A percentile compares a stretch with the other conserved stretches of the same genome.
phyloP scores from a whole-genome alignment of 2,329 filamentous ascomycete genomes.

The Cordyceps sp. region DNA sequence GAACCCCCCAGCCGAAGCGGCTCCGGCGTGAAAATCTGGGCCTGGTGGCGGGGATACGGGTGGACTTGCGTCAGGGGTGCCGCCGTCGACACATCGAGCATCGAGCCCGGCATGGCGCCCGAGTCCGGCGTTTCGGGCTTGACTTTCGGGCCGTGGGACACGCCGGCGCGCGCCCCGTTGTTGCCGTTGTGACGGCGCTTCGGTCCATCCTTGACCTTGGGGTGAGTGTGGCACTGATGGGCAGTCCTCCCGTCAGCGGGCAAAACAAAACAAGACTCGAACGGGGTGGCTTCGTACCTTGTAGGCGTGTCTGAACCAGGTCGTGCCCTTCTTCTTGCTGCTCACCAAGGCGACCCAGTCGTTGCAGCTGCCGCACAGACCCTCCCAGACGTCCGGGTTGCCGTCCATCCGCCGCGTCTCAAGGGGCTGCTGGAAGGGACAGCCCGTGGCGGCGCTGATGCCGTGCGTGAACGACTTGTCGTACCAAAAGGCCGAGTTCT shows the following conservation, averaged over 20 bases:
- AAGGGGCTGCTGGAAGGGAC: slow-evolving; percentile 60
- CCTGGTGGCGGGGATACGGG: not conserved
- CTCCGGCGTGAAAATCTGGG: not conserved
- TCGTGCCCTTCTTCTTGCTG: slow-evolving; percentile 84
- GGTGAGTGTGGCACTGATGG: slow-evolving; percentile 50
- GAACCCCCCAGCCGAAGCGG: not conserved
- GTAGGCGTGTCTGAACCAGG: slow-evolving; percentile 81
- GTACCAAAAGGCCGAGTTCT: slow-evolving; percentile 88
- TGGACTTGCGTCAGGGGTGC: not conserved
- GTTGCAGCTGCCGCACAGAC: slow-evolving; percentile 59
- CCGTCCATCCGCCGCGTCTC: slow-evolving; percentile 62
- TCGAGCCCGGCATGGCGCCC: slow-evolving; percentile 5
- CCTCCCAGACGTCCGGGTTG: slow-evolving; percentile 70
- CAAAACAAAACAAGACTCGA: not conserved
- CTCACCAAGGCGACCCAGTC: slow-evolving; percentile 71
- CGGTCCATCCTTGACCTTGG: slow-evolving; percentile 54
- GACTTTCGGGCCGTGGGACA: slow-evolving; percentile 26
- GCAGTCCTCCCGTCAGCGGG: not conserved
- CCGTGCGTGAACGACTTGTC: slow-evolving; percentile 84
- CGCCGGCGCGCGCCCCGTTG: slow-evolving; percentile 13
- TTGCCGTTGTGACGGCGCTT: slow-evolving; percentile 50
- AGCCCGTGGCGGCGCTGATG: slow-evolving; percentile 67
- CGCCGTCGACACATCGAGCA: slow-evolving; percentile 2
- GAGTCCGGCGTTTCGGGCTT: slow-evolving; percentile 20
- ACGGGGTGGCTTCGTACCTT: slow-evolving; percentile 41